phyloP scores from a whole-genome alignment of 2,329 filamentous ascomycete genomes.

The Colletotrichum cuscutae region DNA sequence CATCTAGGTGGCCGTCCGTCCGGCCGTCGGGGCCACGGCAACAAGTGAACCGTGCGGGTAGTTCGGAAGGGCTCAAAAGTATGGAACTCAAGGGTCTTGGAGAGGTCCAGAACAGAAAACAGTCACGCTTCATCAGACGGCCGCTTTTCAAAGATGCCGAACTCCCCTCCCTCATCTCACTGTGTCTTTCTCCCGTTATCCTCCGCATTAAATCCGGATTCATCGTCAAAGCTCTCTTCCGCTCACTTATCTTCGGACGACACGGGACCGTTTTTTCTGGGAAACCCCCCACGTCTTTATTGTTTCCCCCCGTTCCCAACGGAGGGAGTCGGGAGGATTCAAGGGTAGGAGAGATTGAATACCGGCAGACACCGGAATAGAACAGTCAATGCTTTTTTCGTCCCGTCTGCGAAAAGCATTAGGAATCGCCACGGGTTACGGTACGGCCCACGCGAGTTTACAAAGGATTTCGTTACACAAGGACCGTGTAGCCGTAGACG shows the following conservation, averaged over 20 bases:
- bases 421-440: not conserved
- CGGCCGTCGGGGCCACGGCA: slow-evolving; percentile 21
- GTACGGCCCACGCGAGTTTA: slow-evolving; percentile 1
- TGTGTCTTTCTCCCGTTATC: not conserved
- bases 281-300: not conserved
- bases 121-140: not conserved
- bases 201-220: slow-evolving; percentile 7
- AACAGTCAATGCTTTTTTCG: not conserved
- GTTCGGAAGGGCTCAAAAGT: slow-evolving; percentile 7
- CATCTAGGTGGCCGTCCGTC: not conserved
- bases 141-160: slow-evolving; percentile 10
- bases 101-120: not conserved
- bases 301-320: not conserved
- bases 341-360: not conserved
- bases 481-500: too few species aligned
- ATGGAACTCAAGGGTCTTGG: not conserved
- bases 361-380: slow-evolving; percentile 3
- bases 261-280: slow-evolving; percentile 20
- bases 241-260: slow-evolving; percentile 15
- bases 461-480: slow-evolving; percentile 1
- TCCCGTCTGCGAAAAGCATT: slow-evolving; percentile 6
- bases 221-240: not conserved
- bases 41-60: slow-evolving; percentile 23
- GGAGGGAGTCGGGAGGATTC: slow-evolving; percentile 9
- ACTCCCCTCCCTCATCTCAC: not conserved